Conservation (phyloP, 2,329 filamentous ascomycete genomes). For the Penicillium sp. region DNA sequence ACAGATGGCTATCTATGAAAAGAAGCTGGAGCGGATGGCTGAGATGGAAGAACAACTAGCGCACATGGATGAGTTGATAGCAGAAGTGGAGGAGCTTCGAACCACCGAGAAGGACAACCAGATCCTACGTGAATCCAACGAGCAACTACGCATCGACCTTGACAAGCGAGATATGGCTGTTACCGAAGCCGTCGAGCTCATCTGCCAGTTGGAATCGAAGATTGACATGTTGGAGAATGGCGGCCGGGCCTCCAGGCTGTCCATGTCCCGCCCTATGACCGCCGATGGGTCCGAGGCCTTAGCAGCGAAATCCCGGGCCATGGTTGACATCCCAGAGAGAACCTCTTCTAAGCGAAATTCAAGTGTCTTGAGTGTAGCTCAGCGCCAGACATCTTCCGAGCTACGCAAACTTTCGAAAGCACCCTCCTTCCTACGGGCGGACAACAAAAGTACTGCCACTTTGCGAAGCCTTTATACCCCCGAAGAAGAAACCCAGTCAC, state of each 20-base stretch:
- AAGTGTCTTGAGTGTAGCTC: constrained; percentile 8
- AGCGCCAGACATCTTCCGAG: constrained; percentile 18
- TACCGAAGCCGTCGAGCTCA: constrained; percentile 42
- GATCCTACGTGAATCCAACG: constrained; percentile 36
- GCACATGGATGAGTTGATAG: constrained; percentile 36
- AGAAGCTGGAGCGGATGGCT: constrained; percentile 36
- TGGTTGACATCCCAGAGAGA: constrained; percentile 38
- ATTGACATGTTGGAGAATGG: constrained; percentile 32
- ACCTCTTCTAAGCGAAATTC: constrained; percentile 36
- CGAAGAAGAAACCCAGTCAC: constrained; percentile 26
- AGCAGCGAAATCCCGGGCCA: constrained; percentile 26
- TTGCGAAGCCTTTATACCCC: constrained; percentile 39
- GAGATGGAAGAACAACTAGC: constrained; percentile 35
- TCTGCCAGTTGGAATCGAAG: constrained; percentile 42
- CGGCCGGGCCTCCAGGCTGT: constrained; percentile 19
- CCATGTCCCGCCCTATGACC: constrained; percentile 25
- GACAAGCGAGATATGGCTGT: constrained; percentile 42
- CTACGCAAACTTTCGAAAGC: constrained; percentile 31
- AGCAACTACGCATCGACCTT: constrained; percentile 35
- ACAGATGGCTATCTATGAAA: constrained; percentile 34
- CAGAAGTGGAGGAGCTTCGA: constrained; percentile 38
- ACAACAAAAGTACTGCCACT: constrained; percentile 35
- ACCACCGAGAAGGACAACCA: constrained; percentile 35
- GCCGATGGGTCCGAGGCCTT: constrained; percentile 24
- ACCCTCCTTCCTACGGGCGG: constrained; percentile 40